Evolutionary conservation across 176 grass and related monocot genomes (phyloP), one percentile per base, ranked within the genome.

Genomic region (Urochloa ruziziensis): DNA sequence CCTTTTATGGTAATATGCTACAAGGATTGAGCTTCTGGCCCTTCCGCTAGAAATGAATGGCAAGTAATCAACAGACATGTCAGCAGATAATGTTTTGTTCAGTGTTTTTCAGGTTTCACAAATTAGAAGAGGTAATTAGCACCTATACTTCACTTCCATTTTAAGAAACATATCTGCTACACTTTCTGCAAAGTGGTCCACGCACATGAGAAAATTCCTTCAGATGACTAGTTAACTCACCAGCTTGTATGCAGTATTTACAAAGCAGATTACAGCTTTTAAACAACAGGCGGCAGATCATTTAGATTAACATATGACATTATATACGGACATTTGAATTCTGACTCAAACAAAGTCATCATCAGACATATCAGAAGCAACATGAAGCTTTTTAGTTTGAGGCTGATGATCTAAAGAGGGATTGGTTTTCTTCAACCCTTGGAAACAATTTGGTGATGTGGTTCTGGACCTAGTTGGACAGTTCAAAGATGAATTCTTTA

Each of bases 261-360:
- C 57, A 58, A 80, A 49, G 62, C 40, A 67, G 53, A 84, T 37
- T 80, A 29, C 66, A 60, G 36, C 66, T 73, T 86, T 83, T 25
- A 86, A 62, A 40, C 32, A 76, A 53, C 21, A 90, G 56, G 77
- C 59, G 36, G 47, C 72, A 72, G 23, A 86, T 63, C 19, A 78
- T 35, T 35, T 16, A 25, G 27, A 79, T 44, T 5, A 77, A 64
- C 23, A 35, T 29, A 82, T 76, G 77, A 21, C 54, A 81, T 40
- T 75, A 83, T 89, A 54, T 53, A 62, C 1, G 23, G 8, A 85
- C 14, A 53, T 75, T 68, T 68, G 16, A 74, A 56, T 60, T 82
- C 30, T 14, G 25, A 56, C 40, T 93, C 82, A 98, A 70, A 84
- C 66, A 93, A 98, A 96, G 78, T 99, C 96, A 89, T 98, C 96